Base-by-base conservation (phyloP, 495 filamentous ascomycete species). In the Aspergillus affinis region DNA sequence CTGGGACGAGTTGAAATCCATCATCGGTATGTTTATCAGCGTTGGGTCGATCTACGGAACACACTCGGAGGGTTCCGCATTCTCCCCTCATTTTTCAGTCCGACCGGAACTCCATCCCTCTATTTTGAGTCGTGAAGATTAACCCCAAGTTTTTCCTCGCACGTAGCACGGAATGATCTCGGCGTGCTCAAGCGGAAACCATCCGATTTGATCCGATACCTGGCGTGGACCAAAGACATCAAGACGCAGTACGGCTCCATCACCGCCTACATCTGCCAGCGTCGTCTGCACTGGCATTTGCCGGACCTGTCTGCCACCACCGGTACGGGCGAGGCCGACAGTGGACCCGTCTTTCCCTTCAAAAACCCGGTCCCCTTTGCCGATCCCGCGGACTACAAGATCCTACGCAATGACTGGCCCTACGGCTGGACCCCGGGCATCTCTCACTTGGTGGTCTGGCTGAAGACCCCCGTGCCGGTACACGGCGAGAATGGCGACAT, bases 321-420 rank as follows among this genome's bases (percentile, higher is more conserved):
- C 23, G 32, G 62, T 26, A 51, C 57, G 19, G 52, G 57, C 9
- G 57, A 60, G 2, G 54, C 59, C 13, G 60, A 65, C 19, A 71
- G 64, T 52, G 72, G 69, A 23, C 67, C 71, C 1, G 50, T 65
- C 18, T 65, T 70, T 30, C 51, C 65, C 48, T 80, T 70, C 65
- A 74, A 67, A 8, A 76, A 78, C 66, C 62, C 74, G 30, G 75
- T 72, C n/a, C 89, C 90, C 41, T 93, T 93, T 69, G 80, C 79
- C 46, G 80, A 92, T 62, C 75, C 81, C 20, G 77, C 78, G 50
- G 91, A 96, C 77, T 92, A 84, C 72, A 86, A 82, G 62, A 87
- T 95, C 59, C 76, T 96, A 27, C 77, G 81, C 58, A 97, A 97
- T 66, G 92, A 96, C 77, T 97, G 93, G 93, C 92, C 92, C 0